Conservation (phyloP, 1,139 yeast genomes). For the Eremothecium sinecaudum region DNA sequence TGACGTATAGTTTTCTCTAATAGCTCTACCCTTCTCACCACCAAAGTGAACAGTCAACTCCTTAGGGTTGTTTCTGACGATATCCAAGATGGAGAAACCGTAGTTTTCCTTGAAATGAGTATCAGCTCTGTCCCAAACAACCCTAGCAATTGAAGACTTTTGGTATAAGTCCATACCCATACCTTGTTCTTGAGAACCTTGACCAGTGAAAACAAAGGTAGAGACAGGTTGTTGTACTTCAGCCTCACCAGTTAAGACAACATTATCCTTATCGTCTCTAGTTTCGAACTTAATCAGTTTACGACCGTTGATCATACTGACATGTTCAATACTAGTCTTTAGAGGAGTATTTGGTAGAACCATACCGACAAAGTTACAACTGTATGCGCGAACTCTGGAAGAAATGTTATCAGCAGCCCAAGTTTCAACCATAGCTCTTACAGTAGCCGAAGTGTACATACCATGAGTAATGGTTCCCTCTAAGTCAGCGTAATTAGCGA, state of each 20-base stretch:
- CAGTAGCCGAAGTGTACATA: conserved; percentile 95
- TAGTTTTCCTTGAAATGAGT: conserved; percentile 82
- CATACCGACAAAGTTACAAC: conserved; percentile 90
- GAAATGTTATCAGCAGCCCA: conserved; percentile 99
- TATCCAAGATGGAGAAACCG: conserved; percentile 93
- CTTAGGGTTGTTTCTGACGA: conserved; percentile 91
- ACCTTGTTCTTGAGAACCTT: conserved; percentile 99
- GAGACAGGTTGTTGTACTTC: conserved; percentile 98
- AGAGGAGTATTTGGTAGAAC: conserved; percentile 90
- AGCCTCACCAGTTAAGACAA: conserved; percentile 88
- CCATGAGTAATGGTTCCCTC: conserved; percentile 99
- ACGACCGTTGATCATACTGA: conserved; percentile 99
- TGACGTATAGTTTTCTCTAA: conserved; percentile 86
- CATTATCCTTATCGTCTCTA: conserved; percentile 67
- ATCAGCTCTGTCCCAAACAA: conserved; percentile 98
- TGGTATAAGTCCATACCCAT: conserved; percentile 99
- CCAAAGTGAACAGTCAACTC: conserved; percentile 94
- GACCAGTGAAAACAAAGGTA: conserved; percentile 96
- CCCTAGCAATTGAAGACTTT: conserved; percentile 82
- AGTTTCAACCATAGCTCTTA: conserved; percentile 89
- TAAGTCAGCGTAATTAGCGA: conserved; percentile 83
- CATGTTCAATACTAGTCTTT: conserved; percentile 82
- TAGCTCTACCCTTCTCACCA: conserved; percentile 93
- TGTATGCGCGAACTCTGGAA: conserved; percentile 89
- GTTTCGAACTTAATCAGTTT: conserved; percentile 92